phyloP scores from a whole-genome alignment of 257 asterid species.

The Fraxinus cuspidata region DNA sequence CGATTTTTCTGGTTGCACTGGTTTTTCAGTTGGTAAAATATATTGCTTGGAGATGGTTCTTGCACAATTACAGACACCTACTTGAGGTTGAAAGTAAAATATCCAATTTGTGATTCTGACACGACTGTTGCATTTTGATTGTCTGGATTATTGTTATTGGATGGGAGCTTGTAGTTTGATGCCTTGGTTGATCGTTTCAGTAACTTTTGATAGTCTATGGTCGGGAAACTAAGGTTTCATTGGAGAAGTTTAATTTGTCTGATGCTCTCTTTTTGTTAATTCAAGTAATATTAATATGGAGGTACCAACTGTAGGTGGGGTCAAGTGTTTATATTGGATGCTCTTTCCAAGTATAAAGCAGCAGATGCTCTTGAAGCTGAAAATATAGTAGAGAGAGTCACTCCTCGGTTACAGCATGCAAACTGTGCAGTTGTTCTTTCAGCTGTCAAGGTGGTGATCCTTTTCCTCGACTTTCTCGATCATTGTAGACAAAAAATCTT shows the following conservation, averaged over 20 bases:
- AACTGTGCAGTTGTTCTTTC: conserved; percentile 99
- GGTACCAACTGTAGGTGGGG: conserved; percentile 78
- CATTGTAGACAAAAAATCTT: not conserved
- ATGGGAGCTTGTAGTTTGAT: conserved; percentile 8
- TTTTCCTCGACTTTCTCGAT: conserved; percentile 5
- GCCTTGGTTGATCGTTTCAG: conserved; percentile 6
- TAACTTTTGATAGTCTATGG: conserved; percentile 2
- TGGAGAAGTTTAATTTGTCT: conserved; percentile 5
- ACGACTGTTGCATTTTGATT: not conserved
- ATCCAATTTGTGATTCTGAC: conserved; percentile 6
- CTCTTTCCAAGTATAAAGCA: conserved; percentile 94
- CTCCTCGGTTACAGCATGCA: conserved; percentile 98
- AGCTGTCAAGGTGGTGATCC: conserved; percentile 80
- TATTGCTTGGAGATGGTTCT: not conserved
- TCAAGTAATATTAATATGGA: conserved; percentile 15
- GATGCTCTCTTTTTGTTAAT: conserved; percentile 22
- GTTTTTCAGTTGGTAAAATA: not conserved
- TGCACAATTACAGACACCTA: not conserved
- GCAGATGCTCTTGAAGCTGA: conserved; percentile 99
- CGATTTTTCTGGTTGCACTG: not conserved
- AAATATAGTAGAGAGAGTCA: conserved; percentile 93
- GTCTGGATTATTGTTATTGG: not conserved
- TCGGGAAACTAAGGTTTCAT: not conserved
- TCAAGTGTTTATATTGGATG: conserved; percentile 98
- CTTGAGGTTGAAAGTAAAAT: conserved; percentile 15